Base-by-base conservation (phyloP, 2,329 filamentous ascomycete species). In the Dactylonectria macrodidyma region DNA sequence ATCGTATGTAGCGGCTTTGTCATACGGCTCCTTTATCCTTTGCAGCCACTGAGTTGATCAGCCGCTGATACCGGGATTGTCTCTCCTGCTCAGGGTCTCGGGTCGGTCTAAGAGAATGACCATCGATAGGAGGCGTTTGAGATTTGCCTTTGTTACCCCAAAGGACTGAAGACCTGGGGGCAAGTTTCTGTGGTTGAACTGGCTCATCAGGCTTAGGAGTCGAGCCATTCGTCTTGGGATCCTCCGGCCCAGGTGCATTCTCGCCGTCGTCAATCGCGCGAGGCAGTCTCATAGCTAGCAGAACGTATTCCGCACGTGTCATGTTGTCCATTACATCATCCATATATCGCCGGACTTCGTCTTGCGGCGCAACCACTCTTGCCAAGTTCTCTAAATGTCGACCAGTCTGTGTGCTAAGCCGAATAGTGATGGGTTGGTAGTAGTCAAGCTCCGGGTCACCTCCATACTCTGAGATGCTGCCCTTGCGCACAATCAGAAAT, bases 401-500 rank as follows among this genome's bases (percentile, higher is more conserved):
- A 2, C 87, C 86, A 38, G 84, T 84, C 11, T 82, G 82, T 0
- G 89, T 84, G 64, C 85, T 86, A 26, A 93, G 79, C 19, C 89
- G 86, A 59, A 93, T 86, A 0, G 87, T 92, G 33, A 95, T 87
- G 2, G 93, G 93, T 72, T 95, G 92, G 77, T 94, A 95, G 80
- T 93, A 94, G 74, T 94, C 90, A 12, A 91, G 80, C 9, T 84
- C 81, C 1, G 88, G 88, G 69, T 92, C 88, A n/a, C 88, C 88
- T 63, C 87, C 86, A 65, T 90, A 89, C 72, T 92, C 90, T 2
- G 89, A 88, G n/a, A 84, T 85, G 72, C 90, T 91, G 34, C 91
- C 92, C 78, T 91, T 92, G 56, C 92, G 90, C 6, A 93, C 92
- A 66, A 95, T 90, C 11, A 96, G 83, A 76, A 95, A 96, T 1